Conservation (phyloP, 2,329 filamentous ascomycete genomes). For the Seiridium cupressi region DNA sequence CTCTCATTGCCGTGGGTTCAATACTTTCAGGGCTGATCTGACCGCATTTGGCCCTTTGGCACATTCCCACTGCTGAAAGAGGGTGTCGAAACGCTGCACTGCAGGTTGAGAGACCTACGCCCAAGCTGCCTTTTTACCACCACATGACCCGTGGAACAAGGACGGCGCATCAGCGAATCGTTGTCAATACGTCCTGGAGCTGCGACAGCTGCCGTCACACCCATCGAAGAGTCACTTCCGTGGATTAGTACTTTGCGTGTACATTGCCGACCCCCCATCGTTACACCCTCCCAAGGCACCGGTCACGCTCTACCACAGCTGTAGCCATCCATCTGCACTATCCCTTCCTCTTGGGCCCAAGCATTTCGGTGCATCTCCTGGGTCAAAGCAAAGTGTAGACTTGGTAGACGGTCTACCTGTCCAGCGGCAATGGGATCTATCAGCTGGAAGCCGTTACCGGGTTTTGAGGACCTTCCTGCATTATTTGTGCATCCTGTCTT, state of each 20-base stretch:
- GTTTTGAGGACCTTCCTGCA: slow-evolving; percentile 46
- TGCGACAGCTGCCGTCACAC: neutral
- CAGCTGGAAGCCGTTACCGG: slow-evolving; percentile 48
- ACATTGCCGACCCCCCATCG: neutral
- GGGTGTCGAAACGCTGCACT: too few species aligned
- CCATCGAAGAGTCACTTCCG: neutral
- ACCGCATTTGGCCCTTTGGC: too few species aligned
- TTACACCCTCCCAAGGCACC: neutral
- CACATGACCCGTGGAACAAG: too few species aligned
- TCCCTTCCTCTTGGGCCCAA: too few species aligned
- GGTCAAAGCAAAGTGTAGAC: neutral
- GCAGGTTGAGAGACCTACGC: too few species aligned
- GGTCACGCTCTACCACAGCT: neutral
- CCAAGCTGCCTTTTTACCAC: too few species aligned
- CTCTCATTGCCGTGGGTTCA: too few species aligned
- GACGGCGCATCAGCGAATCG: neutral
- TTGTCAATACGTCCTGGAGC: neutral
- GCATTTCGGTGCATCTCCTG: neutral
- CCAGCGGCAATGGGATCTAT: slow-evolving; percentile 18
- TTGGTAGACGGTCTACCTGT: neutral
- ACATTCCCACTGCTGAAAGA: too few species aligned
- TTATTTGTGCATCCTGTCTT: slow-evolving; percentile 64
- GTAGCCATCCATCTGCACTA: neutral
- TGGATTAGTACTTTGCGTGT: neutral
- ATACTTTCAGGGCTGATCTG: too few species aligned